Conservation (phyloP, 352 stramenopile species). For the Globisporangium nagaii region DNA sequence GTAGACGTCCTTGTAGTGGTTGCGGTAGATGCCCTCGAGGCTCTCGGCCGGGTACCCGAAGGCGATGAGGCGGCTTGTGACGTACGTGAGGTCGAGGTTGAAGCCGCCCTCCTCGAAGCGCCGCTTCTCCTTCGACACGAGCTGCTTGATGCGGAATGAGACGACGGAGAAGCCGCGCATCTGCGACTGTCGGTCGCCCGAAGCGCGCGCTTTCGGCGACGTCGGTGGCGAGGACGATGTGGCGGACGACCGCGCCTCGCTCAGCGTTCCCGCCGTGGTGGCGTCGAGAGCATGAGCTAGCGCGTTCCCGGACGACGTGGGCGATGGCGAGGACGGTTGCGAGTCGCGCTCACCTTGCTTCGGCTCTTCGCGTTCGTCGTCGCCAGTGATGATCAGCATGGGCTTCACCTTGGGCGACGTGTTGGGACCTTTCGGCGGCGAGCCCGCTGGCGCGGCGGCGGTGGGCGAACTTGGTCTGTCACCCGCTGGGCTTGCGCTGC, state of each 20-base stretch:
- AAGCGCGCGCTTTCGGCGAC: slow-evolving; percentile 10
- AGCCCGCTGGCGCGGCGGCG: background rate
- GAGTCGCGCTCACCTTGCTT: background rate
- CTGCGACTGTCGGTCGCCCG: slow-evolving; percentile 18
- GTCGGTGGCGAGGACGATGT: background rate
- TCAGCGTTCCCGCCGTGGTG: too few relatives aligned
- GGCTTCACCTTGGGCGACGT: slow-evolving; percentile 15
- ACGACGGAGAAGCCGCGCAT: slow-evolving; percentile 36
- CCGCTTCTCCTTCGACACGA: slow-evolving; percentile 90
- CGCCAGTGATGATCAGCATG: slow-evolving; percentile 7
- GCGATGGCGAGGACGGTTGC: background rate
- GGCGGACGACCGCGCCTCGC: background rate
- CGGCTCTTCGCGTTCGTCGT: slow-evolving; percentile 3
- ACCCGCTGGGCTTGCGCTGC: too few relatives aligned
- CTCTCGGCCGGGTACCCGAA: slow-evolving; percentile 87
- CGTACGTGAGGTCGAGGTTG: slow-evolving; percentile 91
- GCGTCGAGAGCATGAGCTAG: too few relatives aligned
- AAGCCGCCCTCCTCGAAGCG: slow-evolving; percentile 86
- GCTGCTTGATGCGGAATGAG: slow-evolving; percentile 65
- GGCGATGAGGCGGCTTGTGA: slow-evolving; percentile 82
- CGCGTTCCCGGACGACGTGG: background rate
- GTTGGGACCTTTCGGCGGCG: slow-evolving; percentile 9
- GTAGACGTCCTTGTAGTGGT: slow-evolving; percentile 87
- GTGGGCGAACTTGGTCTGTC: background rate
- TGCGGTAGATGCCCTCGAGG: slow-evolving; percentile 86